These are phyloP conservation scores for Camptophora hylomeconis DNA, from an alignment of 2,329 filamentous ascomycete genomes.

Conservation along the genomic window DNA sequence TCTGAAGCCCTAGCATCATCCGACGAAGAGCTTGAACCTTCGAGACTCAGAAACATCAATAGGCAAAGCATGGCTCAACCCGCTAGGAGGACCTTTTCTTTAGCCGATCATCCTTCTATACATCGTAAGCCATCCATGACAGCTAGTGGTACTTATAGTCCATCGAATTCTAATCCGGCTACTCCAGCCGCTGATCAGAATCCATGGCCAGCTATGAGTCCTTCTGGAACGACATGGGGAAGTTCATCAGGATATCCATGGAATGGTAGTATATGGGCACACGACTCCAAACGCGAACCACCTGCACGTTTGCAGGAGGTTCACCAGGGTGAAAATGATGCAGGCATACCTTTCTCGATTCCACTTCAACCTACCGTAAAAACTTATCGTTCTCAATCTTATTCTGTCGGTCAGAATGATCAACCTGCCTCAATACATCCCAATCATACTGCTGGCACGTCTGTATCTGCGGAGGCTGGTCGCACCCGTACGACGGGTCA, in stretches of 20 bases:
- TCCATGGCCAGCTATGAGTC: conserved; percentile 24
- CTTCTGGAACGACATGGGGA: conserved; percentile 11
- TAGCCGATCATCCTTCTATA: conserved; percentile 61
- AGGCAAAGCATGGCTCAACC: conserved; percentile 44
- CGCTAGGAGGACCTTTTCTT: conserved; percentile 65
- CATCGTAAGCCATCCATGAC: conserved; percentile 61
- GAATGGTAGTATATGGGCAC: conserved; percentile 75
- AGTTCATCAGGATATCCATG: conserved; percentile 46
- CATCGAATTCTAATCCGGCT: conserved; percentile 61
- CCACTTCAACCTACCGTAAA: conserved; percentile 83
- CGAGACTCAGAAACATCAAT: conserved; percentile 29
- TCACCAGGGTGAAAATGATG: conserved; percentile 54
- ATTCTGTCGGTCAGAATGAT: conserved; percentile 85
- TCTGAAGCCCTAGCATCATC: conserved; percentile 89
- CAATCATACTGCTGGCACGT: conserved; percentile 3
- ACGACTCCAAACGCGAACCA: conserved; percentile 59
- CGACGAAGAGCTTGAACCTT: conserved; percentile 72
- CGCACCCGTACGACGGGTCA: conserved; percentile 25
- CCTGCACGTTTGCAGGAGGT: conserved; percentile 63
- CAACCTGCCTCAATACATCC: too few relatives aligned
- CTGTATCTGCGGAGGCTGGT: conserved; percentile 21
- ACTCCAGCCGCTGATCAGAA: conserved; percentile 59
- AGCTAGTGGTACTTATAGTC: conserved; percentile 54
- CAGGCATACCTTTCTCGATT: conserved; percentile 66
- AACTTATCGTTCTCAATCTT: conserved; percentile 88